Evolutionary conservation across 768 basidiomycete genomes (phyloP), one percentile per base, ranked within the genome.

Genomic region (Trametopsis cervina): DNA sequence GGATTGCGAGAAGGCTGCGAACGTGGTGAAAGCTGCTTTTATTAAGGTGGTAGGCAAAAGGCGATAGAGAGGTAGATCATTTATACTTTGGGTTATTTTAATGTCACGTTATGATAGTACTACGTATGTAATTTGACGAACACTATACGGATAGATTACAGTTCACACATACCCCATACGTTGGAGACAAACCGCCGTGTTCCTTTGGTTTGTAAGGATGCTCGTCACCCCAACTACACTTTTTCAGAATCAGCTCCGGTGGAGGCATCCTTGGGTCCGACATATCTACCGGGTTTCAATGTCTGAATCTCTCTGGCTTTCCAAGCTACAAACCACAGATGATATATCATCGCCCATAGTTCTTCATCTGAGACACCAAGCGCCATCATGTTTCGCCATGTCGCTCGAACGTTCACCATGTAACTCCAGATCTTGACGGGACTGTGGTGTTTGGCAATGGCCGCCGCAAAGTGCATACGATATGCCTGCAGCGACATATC

Each of bases 1-100:
- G 69, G 96, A 98, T 57, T 79, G 83, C 46, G 93, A 96, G 73
- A 94, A 91, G 71, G 88, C 93, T 2, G 80, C 83, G 4, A 69
- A 67, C 20, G 75, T 86, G 17, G 65, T 99, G 49, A 89, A 85
- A 69, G 71, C 73, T 24, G 84, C 83, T 33, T 68, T 92, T 39
- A 71, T 75, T 35, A 91, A 93, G 70, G 80, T 89, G 3, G 64
- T 92, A 42, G 72, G 76, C 22, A 83, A 66, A 69, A 74, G 77
- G 56, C 68, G 73, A 58, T 83, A 62, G 59, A 39, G 11, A 9
- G 33, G 12, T 27, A 38, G 15, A 20, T 40, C n/a, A 39, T 23
- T 38, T 27, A 21, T 41, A 33, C 38, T 15, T 23, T 24, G 17
- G 45, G 36, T 10, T 20, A 11, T 29, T 10, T 6, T 44, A 44